These are phyloP conservation scores for Fusarium begoniae DNA, from an alignment of 2,329 filamentous ascomycete genomes.

Conservation along the genomic window DNA sequence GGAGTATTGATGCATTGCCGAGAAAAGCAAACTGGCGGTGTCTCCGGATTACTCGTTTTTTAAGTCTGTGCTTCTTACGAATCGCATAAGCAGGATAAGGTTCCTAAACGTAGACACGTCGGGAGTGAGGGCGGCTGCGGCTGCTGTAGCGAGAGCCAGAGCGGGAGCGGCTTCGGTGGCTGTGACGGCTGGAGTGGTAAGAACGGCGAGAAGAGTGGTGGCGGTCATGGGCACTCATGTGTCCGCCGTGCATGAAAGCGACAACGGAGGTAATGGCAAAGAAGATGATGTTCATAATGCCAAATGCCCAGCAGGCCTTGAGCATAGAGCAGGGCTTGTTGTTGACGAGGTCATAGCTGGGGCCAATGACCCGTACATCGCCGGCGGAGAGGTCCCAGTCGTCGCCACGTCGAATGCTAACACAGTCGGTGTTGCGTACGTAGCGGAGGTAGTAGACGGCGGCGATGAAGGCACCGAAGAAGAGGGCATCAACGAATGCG, in stretches of 20 bases:
- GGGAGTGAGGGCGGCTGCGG: constrained; percentile 59
- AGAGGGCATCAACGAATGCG: constrained; percentile 66
- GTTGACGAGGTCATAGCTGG: constrained; percentile 61
- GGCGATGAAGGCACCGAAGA: constrained; percentile 72
- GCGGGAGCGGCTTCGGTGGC: constrained; percentile 52
- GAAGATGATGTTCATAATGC: constrained; percentile 85
- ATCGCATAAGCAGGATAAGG: neutral
- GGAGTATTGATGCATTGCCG: neutral
- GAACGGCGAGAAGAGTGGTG: constrained; percentile 44
- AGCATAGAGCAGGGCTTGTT: constrained; percentile 90
- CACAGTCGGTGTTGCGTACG: constrained; percentile 73
- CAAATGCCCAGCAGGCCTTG: constrained; percentile 89
- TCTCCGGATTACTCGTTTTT: neutral
- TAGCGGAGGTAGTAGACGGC: constrained; percentile 67
- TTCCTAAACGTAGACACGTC: constrained; percentile 57
- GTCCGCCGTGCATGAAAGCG: constrained; percentile 68
- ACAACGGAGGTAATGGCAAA: constrained; percentile 82
- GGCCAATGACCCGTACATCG: constrained; percentile 63
- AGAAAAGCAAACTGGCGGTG: neutral
- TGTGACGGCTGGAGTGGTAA: constrained; percentile 52
- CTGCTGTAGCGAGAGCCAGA: constrained; percentile 51
- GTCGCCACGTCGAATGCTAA: constrained; percentile 59
- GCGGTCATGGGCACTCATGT: constrained; percentile 55
- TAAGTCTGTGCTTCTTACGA: neutral
- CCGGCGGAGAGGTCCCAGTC: constrained; percentile 69